Percentiles rank a stretch among this genome's conserved stretches.
Evolutionary conservation across 306 rosid genomes (phyloP).

Genomic region (Dalbergia cultrata): DNA sequence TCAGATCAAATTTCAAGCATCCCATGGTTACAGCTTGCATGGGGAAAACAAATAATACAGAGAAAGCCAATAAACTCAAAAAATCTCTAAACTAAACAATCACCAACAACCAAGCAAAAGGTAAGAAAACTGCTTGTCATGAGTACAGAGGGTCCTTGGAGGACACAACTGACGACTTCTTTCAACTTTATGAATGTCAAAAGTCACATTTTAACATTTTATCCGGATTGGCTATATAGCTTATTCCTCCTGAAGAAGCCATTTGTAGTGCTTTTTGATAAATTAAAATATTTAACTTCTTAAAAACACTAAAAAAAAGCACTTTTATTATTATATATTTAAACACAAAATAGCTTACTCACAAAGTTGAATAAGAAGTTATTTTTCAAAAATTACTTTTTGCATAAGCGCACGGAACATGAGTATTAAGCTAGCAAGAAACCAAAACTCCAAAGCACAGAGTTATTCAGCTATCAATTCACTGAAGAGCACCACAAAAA

Average conservation of each 20-base stretch:
- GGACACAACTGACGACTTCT: no score
- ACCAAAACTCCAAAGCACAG: neutral
- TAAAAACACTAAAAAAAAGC: no score
- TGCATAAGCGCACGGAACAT: no score
- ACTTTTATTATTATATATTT: no score
- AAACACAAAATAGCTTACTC: neutral
- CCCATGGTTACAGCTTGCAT: neutral
- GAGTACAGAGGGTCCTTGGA: no score
- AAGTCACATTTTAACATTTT: no score
- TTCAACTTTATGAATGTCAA: no score
- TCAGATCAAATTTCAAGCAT: constrained; percentile 16
- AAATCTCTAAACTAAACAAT: neutral
- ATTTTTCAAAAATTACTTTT: no score
- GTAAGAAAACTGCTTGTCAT: neutral
- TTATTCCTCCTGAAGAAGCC: no score
- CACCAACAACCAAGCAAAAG: neutral
- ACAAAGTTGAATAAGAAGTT: neutral
- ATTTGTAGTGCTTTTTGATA: no score
- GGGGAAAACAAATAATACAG: neutral
- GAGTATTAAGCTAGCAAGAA: neutral
- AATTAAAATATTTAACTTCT: no score
- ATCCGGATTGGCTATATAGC: no score
- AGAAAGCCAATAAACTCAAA: constrained; percentile 26
- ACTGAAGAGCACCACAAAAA: neutral
- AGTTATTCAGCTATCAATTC: neutral